These are phyloP conservation scores for Carex parvula DNA, from an alignment of 176 grass and related monocot genomes.

Conservation along the genomic window DNA sequence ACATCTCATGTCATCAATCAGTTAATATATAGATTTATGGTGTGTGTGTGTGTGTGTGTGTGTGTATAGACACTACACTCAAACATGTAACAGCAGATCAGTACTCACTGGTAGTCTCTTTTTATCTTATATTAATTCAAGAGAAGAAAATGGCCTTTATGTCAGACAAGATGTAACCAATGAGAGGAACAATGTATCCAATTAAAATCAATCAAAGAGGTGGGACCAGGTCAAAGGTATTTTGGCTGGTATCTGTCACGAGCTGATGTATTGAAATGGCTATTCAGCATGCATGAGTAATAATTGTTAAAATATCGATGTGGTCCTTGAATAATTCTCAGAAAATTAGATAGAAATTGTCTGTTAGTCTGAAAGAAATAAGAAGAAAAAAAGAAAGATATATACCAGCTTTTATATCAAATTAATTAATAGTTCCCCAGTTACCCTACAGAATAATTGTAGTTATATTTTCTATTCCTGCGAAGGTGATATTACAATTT, in stretches of 20 bases:
- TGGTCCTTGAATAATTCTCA: not conserved
- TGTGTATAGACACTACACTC: not conserved
- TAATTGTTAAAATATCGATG: not conserved
- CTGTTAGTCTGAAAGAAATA: not conserved
- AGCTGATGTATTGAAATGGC: not conserved
- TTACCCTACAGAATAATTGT: too few relatives aligned
- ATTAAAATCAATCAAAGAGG: not conserved
- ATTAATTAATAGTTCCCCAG: too few relatives aligned
- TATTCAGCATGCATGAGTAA: not conserved
- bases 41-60: not conserved
- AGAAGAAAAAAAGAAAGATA: not conserved
- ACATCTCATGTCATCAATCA: not conserved
- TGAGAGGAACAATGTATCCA: not conserved
- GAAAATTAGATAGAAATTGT: not conserved
- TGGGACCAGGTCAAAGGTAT: not conserved
- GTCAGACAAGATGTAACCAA: not conserved
- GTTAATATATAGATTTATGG: not conserved
- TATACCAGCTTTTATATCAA: not conserved
- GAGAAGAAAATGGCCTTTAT: not conserved
- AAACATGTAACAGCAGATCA: not conserved
- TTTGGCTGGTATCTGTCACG: conserved; percentile 17
- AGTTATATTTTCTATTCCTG: too few relatives aligned
- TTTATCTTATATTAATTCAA: not conserved
- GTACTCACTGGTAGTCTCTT: not conserved
- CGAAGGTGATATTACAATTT: too few relatives aligned